A percentile compares a stretch with the other conserved stretches of the same genome.
Conservation (phyloP, 352 stramenopile species). For the Globisporangium nunn region DNA sequence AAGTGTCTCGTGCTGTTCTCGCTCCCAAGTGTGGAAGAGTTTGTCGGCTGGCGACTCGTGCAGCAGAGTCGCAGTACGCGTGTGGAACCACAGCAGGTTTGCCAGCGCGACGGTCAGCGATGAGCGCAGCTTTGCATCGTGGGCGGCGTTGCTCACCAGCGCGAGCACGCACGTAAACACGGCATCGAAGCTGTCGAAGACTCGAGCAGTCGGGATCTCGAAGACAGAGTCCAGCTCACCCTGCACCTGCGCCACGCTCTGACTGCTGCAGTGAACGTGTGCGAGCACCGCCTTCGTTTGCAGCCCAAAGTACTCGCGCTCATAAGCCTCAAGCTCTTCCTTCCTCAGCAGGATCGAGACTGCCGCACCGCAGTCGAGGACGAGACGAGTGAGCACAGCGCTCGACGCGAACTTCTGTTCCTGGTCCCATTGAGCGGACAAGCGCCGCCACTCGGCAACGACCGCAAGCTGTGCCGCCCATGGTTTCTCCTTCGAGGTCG, state of each 20-base stretch:
- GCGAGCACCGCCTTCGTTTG: conserved; percentile 44
- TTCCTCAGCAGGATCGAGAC: conserved; percentile 13
- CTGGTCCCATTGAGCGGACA: conserved; percentile 18
- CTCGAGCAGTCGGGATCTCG: conserved; percentile 14
- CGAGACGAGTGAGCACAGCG: conserved; percentile 26
- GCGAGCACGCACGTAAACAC: conserved; percentile 7
- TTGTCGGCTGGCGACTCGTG: background rate
- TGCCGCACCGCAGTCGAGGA: conserved; percentile 1
- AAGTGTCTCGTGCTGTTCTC: conserved; percentile 32
- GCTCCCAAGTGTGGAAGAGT: conserved; percentile 18
- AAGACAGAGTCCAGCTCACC: conserved; percentile 17
- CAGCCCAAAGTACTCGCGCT: conserved; percentile 35
- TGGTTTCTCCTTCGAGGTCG: background rate
- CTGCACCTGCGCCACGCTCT: background rate
- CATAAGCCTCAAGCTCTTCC: conserved; percentile 1
- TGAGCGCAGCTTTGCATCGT: conserved; percentile 11
- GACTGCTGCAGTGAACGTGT: conserved; percentile 11
- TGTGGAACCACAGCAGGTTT: conserved; percentile 26
- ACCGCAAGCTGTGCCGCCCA: conserved; percentile 12
- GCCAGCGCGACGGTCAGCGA: conserved; percentile 30
- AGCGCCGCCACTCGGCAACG: conserved; percentile 18
- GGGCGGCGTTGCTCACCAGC: background rate
- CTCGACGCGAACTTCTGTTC: conserved; percentile 26
- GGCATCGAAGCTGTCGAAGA: conserved; percentile 21
- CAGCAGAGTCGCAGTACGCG: conserved; percentile 1